A percentile compares a stretch with the other conserved stretches of the same genome.
Evolutionary conservation across 331 rosid species (phyloP).

Genomic region (Spiraea crenata): DNA sequence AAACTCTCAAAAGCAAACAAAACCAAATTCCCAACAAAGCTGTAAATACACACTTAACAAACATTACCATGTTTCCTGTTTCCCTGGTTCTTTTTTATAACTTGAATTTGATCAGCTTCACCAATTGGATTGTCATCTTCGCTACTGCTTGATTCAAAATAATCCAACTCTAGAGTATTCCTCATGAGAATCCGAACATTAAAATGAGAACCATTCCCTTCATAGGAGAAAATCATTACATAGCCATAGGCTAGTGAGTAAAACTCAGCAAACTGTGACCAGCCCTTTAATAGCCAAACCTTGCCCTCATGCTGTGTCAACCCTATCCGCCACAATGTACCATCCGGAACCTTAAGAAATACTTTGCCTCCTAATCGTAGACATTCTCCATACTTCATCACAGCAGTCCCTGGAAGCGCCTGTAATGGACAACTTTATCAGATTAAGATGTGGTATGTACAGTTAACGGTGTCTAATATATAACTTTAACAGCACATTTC

Average conservation of each 20-base stretch:
- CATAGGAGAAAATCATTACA: not conserved
- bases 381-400: not conserved
- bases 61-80: not conserved
- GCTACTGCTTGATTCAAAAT: too few relatives aligned
- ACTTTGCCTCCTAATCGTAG: not conserved
- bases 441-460: not conserved
- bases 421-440: not conserved
- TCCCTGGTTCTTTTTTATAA: not conserved
- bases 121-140: too few relatives aligned
- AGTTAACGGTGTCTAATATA: too few relatives aligned
- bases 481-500: too few relatives aligned
- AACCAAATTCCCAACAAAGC: not conserved
- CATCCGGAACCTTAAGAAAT: not conserved
- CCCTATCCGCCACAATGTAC: not conserved
- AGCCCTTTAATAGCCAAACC: slow-evolving; percentile 14
- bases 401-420: not conserved
- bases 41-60: not conserved
- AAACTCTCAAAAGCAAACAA: not conserved
- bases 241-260: not conserved
- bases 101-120: not conserved
- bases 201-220: not conserved
- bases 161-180: too few relatives aligned
- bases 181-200: not conserved
- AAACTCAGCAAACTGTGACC: slow-evolving; percentile 7
- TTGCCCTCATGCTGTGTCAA: not conserved